Evolutionary conservation across 2,329 filamentous ascomycete genomes (phyloP), one percentile per base, ranked within the genome.

Genomic region (Claviceps spartinae): DNA sequence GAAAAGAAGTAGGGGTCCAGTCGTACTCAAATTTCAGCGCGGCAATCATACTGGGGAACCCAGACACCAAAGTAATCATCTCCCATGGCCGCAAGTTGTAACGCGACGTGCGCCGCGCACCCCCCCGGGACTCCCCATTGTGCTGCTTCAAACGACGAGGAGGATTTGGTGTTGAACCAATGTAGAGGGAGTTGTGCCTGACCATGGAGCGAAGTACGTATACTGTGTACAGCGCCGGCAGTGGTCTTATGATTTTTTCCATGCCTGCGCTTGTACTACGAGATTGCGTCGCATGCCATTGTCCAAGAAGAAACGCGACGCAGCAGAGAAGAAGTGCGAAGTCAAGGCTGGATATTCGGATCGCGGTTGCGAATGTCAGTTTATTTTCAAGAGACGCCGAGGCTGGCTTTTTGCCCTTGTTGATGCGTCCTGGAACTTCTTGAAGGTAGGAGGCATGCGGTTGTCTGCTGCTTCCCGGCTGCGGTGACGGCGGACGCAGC

Each of bases 1-100:
- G 8, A 45, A 45, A 6, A 18, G 16, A 41, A 16, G n/a, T n/a
- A 41, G 16, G 16, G 16, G 4, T 18, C 16, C 38, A 41, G 18
- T 47, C 81, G 64, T 74, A 93, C 85, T 97, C 91, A 63, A 98
- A 97, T 63, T 97, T 91, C 56, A 98, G 70, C 1, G 93, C 93
- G 0, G 87, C 88, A 38, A 91, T 81, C 61, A 84, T 84, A 58
- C 86, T 91, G 0, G 87, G 88, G 58, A 98, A 98, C 0, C 91
- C 91, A 6, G 86, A 86, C 1, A 97, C 85, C 5, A 96, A 73
- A 42, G 81, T 82, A 2, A 87, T 79, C 85, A 95, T 94, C 63
- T 95, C 86, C 89, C 93, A 97, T 0, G 93, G 93, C 43, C 88
- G 78, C 55, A 90, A 69, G 4, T 69, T 81, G 47, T 72, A 68